Conservation (phyloP, 768 basidiomycete species). For the Rhodotorula taiwanensis region DNA sequence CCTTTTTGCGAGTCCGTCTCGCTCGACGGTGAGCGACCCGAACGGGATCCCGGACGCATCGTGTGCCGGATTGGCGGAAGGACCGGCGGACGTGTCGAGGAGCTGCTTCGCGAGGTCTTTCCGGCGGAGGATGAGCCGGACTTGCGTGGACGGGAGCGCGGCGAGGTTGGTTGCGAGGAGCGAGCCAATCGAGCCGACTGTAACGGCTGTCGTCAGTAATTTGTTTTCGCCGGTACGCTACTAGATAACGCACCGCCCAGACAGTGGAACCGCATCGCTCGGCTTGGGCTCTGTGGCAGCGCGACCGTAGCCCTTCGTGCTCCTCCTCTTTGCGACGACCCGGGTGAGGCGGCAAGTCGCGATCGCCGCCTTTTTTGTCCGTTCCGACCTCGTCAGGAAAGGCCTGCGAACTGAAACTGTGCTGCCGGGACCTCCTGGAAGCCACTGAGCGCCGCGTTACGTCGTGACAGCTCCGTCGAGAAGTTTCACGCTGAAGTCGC, state of each 20-base stretch:
- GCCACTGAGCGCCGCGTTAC: too few species aligned
- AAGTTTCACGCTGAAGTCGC: too few species aligned
- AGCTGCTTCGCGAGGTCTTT: slow-evolving; percentile 44
- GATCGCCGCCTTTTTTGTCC: background rate
- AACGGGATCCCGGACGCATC: background rate
- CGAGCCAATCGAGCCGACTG: slow-evolving; percentile 74
- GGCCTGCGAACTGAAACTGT: too few species aligned
- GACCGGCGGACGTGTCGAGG: slow-evolving; percentile 7
- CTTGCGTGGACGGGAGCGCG: slow-evolving; percentile 52
- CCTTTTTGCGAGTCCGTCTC: slow-evolving; percentile 29
- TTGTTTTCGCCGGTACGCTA: too few species aligned
- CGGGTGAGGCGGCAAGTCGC: background rate
- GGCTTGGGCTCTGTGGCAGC: too few species aligned
- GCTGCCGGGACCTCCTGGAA: too few species aligned
- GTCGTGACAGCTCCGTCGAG: too few species aligned
- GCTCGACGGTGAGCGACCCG: slow-evolving; percentile 37
- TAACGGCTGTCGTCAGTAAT: slow-evolving; percentile 51
- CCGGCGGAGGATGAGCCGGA: slow-evolving; percentile 62
- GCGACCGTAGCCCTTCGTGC: too few species aligned
- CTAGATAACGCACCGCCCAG: slow-evolving; percentile 17
- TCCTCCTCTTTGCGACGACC: background rate
- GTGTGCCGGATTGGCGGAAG: background rate
- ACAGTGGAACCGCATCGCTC: slow-evolving; percentile 31
- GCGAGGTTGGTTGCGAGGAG: slow-evolving; percentile 74
- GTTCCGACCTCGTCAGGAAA: background rate